Conservation (phyloP, 129 eudicot genomes). For the Centaurea solstitialis region DNA sequence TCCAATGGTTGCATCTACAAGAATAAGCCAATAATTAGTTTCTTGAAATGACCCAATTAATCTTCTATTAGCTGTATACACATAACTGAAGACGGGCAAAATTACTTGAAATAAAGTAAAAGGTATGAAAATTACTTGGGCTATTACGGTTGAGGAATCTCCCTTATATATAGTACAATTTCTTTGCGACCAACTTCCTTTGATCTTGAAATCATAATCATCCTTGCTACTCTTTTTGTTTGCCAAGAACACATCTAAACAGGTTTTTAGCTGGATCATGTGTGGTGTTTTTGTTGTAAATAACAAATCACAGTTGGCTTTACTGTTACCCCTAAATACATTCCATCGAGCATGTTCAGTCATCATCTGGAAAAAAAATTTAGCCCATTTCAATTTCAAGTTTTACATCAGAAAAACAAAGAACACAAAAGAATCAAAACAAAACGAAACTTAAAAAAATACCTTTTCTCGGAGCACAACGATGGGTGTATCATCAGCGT, state of each 20-base stretch:
- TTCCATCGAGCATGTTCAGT: too few species aligned
- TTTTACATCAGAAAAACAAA: too few species aligned
- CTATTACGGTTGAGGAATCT: not conserved
- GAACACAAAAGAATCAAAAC: too few species aligned
- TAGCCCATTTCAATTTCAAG: too few species aligned
- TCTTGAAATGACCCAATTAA: too few species aligned
- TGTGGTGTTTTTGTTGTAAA: not conserved
- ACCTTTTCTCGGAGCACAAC: slow-evolving; percentile 1
- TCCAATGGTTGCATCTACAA: too few species aligned
- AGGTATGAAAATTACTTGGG: not conserved
- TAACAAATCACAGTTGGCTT: not conserved
- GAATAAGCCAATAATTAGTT: too few species aligned
- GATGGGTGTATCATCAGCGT: not conserved
- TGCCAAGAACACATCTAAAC: not conserved
- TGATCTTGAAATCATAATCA: slow-evolving; percentile 1
- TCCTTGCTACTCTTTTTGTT: not conserved
- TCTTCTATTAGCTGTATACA: too few species aligned
- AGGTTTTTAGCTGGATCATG: not conserved
- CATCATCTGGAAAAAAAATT: too few species aligned
- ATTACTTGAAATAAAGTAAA: not conserved
- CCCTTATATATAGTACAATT: not conserved
- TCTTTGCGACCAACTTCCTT: slow-evolving; percentile 12
- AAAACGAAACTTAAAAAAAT: too few species aligned
- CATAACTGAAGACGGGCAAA: too few species aligned
- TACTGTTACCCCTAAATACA: too few species aligned